phyloP scores from a whole-genome alignment of 2,329 filamentous ascomycete genomes.

The Diaporthe eres region DNA sequence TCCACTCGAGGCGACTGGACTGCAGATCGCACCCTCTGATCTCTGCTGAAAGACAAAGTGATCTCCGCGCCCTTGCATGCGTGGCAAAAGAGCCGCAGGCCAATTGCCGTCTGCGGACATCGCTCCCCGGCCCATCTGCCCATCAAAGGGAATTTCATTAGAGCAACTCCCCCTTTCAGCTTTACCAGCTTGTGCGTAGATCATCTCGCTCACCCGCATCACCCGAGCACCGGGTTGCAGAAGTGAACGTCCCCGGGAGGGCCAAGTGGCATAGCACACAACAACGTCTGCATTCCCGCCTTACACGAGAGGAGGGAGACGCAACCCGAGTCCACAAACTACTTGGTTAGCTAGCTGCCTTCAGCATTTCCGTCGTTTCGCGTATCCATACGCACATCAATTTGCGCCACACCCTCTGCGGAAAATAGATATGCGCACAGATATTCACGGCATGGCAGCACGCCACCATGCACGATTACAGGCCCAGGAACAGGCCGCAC shows the following conservation, averaged over 20 bases:
- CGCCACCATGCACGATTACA: slow-evolving; percentile 21
- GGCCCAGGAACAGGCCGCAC: background rate
- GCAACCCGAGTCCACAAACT: background rate
- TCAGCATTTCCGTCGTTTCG: background rate
- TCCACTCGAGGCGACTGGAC: slow-evolving; percentile 7
- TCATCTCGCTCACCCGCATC: slow-evolving; percentile 1
- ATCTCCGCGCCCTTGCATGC: slow-evolving; percentile 26
- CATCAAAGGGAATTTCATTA: background rate
- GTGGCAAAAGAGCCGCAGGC: slow-evolving; percentile 34
- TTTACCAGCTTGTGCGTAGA: background rate
- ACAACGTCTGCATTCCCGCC: background rate
- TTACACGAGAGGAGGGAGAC: background rate
- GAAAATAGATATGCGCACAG: background rate
- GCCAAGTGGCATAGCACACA: background rate
- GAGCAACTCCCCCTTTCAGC: background rate
- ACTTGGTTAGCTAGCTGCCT: background rate
- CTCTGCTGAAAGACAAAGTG: slow-evolving; percentile 18
- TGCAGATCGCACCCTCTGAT: slow-evolving; percentile 17
- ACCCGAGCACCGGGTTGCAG: background rate
- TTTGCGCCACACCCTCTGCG: background rate
- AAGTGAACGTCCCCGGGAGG: background rate
- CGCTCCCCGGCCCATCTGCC: background rate
- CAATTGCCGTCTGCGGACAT: slow-evolving; percentile 32
- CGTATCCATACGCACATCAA: background rate
- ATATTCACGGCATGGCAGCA: background rate